Percentiles rank a stretch among this genome's conserved stretches.
Conservation (phyloP, 345 rosid species). For the Bretschneidera sinensis region DNA sequence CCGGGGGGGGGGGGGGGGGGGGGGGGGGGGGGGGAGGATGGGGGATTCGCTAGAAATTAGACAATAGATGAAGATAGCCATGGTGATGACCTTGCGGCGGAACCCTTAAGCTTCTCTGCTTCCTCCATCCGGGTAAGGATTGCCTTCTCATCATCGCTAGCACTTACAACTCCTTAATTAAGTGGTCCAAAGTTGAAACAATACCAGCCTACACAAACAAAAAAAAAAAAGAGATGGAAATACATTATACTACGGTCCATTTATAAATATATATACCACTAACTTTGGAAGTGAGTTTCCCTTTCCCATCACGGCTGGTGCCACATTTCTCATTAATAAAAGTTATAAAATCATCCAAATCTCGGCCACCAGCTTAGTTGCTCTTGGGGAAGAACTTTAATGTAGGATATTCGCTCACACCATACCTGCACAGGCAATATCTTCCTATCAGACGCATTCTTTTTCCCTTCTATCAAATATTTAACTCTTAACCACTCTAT, state of each 20-base stretch:
- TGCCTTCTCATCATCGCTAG: constrained; percentile 46
- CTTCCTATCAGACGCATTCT: neutral
- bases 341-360: constrained; percentile 56
- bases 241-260: neutral
- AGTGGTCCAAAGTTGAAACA: constrained; percentile 44
- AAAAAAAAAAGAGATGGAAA: neutral
- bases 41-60: neutral
- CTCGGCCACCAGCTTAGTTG: constrained; percentile 73
- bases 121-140: constrained; percentile 44
- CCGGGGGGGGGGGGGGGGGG: no score
- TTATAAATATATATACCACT: neutral
- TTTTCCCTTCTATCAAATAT: neutral
- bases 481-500: neutral
- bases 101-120: constrained; percentile 55
- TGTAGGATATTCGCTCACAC: constrained; percentile 67
- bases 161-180: constrained; percentile 62
- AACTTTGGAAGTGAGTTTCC: constrained; percentile 56
- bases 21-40: no score
- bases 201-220: constrained; percentile 50
- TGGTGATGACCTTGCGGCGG: constrained; percentile 36
- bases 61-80: neutral
- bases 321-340: constrained; percentile 64
- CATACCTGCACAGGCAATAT: constrained; percentile 36
- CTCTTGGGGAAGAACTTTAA: constrained; percentile 62
- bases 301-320: constrained; percentile 62